phyloP scores from a whole-genome alignment of 2,329 filamentous ascomycete genomes.

The Trichoderma simmonsii region DNA sequence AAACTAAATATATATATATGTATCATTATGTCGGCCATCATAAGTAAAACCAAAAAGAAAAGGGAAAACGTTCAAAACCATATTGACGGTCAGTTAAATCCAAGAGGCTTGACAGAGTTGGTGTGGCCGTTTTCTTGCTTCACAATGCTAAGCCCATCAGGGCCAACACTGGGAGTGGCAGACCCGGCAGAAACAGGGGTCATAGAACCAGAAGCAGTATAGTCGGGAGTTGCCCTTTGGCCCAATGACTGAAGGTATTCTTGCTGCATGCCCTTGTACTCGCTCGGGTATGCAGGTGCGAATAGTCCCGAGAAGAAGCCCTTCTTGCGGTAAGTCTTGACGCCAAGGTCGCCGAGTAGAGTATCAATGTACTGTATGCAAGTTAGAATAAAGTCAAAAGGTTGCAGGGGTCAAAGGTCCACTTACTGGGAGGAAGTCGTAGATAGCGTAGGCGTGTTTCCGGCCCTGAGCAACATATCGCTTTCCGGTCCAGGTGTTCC shows the following conservation, averaged over 20 bases:
- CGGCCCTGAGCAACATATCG: slow-evolving; percentile 31
- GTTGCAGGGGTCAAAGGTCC: not conserved
- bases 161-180: not conserved
- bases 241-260: slow-evolving; percentile 16
- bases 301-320: slow-evolving; percentile 18
- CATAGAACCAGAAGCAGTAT: not conserved
- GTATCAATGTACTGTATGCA: not conserved
- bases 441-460: slow-evolving; percentile 17
- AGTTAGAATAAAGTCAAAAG: not conserved
- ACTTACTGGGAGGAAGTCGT: not conserved
- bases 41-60: not conserved
- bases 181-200: not conserved
- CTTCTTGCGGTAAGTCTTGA: not conserved
- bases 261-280: slow-evolving; percentile 21
- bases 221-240: not conserved
- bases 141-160: not conserved
- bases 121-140: not conserved
- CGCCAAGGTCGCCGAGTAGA: not conserved
- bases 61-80: not conserved
- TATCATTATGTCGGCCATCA: not conserved
- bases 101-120: not conserved
- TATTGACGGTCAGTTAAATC: not conserved
- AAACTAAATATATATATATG: not conserved
- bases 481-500: slow-evolving; percentile 33
- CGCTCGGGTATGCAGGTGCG: slow-evolving; percentile 17